Conservation (phyloP, 1,284 basidiomycete genomes). For the Tilletia setariae region DNA sequence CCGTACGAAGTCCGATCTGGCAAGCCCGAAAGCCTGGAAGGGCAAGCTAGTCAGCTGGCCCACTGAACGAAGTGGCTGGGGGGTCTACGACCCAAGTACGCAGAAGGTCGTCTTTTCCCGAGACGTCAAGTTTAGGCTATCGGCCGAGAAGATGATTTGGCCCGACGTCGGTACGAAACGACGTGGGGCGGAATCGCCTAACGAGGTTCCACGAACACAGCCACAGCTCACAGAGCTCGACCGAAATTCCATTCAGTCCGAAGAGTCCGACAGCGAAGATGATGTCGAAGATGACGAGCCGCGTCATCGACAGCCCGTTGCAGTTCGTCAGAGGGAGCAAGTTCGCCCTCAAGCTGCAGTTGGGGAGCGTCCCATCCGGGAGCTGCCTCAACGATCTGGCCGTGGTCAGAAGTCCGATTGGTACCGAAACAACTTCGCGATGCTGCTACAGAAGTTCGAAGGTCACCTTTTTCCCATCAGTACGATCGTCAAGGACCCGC, state of each 20-base stretch:
- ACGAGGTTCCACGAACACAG: no score
- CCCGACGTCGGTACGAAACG: no score
- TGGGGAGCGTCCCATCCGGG: neutral
- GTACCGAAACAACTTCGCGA: constrained; percentile 1
- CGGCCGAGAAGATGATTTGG: neutral
- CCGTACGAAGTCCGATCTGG: neutral
- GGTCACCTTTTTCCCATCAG: constrained; percentile 1
- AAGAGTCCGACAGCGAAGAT: neutral
- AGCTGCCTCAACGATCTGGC: neutral
- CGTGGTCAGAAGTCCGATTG: constrained; percentile 1
- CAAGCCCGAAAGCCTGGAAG: no score
- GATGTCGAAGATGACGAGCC: neutral
- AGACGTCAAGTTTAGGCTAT: neutral
- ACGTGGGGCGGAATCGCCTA: neutral
- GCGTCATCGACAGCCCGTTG: neutral
- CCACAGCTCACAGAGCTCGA: no score
- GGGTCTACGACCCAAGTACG: neutral
- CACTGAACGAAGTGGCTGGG: no score
- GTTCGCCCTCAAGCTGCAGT: neutral
- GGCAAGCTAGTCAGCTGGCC: no score
- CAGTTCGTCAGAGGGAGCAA: neutral
- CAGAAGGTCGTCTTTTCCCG: neutral
- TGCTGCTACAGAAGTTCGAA: neutral
- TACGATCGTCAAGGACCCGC: neutral
- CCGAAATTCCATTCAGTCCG: neutral